A percentile compares a stretch with the other conserved stretches of the same genome.
These are phyloP conservation scores for Lanzia echinophila DNA, from an alignment of 2,329 filamentous ascomycete species.

Conservation along the genomic window DNA sequence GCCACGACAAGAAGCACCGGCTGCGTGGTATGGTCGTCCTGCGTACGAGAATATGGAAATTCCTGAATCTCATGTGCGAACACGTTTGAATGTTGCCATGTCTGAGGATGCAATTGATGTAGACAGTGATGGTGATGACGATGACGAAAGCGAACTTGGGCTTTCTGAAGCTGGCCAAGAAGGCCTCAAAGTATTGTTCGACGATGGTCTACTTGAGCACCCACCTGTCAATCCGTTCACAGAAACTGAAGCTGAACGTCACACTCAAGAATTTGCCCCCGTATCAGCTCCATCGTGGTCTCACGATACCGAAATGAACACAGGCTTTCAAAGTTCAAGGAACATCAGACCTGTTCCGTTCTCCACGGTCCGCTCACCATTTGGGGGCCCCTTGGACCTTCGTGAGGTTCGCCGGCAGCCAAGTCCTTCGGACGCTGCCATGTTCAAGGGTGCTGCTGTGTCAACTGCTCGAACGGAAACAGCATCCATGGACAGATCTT, in stretches of 20 bases:
- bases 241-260: background rate
- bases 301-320: background rate
- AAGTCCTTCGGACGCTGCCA: slow-evolving; percentile 35
- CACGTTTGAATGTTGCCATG: background rate
- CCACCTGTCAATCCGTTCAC: background rate
- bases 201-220: slow-evolving; percentile 12
- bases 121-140: background rate
- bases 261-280: background rate
- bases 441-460: slow-evolving; percentile 27
- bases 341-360: background rate
- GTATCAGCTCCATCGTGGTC: background rate
- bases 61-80: slow-evolving; percentile 6
- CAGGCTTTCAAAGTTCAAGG: too few relatives aligned
- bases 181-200: slow-evolving; percentile 19
- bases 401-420: slow-evolving; percentile 15
- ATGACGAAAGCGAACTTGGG: slow-evolving; percentile 19
- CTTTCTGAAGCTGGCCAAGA: slow-evolving; percentile 22
- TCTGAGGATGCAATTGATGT: background rate
- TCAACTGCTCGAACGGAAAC: background rate
- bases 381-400: too few relatives aligned
- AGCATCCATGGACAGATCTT: background rate
- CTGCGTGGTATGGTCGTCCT: background rate
- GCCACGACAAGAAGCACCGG: background rate
- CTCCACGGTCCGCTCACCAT: background rate
- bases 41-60: background rate